A percentile compares a stretch with the other conserved stretches of the same genome.
These are phyloP conservation scores for Akanthomyces lecanii DNA, from an alignment of 2,329 filamentous ascomycete genomes.

Conservation along the genomic window DNA sequence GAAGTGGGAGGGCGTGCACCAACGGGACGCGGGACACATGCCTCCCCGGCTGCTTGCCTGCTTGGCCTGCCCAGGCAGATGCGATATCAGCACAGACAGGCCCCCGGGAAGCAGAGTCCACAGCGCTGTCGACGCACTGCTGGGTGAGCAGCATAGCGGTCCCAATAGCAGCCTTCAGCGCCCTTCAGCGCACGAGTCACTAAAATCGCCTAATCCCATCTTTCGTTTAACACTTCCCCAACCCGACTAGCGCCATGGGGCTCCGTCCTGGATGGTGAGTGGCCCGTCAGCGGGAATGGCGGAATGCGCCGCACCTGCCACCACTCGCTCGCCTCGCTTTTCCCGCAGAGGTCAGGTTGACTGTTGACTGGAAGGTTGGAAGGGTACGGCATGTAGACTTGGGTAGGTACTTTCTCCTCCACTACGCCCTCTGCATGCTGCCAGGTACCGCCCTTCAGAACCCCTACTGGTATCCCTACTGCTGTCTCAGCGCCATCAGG, in stretches of 20 bases:
- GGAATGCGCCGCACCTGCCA: slow-evolving; percentile 15
- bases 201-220: neutral
- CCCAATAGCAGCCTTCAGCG: no score
- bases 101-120: no score
- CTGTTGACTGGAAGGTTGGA: no score
- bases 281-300: slow-evolving; percentile 6
- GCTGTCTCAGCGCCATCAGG: no score
- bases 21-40: neutral
- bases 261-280: neutral
- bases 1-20: neutral
- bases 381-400: no score
- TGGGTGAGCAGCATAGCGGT: neutral
- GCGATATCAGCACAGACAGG: no score
- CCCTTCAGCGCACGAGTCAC: neutral
- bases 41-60: no score
- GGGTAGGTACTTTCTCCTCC: neutral
- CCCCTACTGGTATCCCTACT: no score
- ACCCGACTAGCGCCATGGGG: neutral
- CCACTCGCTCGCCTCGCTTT: slow-evolving; percentile 5
- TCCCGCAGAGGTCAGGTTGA: neutral
- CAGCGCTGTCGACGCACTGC: no score
- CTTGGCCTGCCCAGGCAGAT: no score
- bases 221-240: slow-evolving; percentile 14
- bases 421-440: neutral
- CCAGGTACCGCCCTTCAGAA: neutral